Conservation (phyloP, 1,284 basidiomycete genomes). For the Trametes hirsuta region DNA sequence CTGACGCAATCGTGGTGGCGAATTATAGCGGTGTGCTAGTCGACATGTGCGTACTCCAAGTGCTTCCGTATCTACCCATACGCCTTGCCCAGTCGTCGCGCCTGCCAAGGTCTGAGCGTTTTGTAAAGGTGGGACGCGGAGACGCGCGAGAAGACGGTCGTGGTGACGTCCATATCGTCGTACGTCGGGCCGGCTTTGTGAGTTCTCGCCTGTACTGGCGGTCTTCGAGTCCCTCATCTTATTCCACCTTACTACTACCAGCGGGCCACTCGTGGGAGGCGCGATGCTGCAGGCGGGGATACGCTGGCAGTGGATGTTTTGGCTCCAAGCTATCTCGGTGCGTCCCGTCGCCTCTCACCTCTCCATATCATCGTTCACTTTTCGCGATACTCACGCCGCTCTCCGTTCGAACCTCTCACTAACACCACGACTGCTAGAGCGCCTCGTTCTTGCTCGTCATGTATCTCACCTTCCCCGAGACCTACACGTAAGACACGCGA, state of each 20-base stretch:
- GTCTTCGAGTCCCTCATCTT: neutral
- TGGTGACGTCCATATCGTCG: constrained; percentile 47
- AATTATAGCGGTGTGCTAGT: no score
- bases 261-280: constrained; percentile 68
- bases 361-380: neutral
- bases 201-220: neutral
- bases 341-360: constrained; percentile 24
- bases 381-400: neutral
- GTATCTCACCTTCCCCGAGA: constrained; percentile 75
- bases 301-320: constrained; percentile 77
- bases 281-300: constrained; percentile 47
- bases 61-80: no score
- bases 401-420: neutral
- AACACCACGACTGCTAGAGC: constrained; percentile 18
- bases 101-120: no score
- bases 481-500: constrained; percentile 45
- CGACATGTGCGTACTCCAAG: no score
- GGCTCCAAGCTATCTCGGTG: constrained; percentile 73
- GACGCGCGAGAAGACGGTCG: constrained; percentile 10
- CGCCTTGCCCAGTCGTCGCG: no score
- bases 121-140: constrained; percentile 19
- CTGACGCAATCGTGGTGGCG: no score
- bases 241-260: neutral
- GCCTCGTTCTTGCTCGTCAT: constrained; percentile 50
- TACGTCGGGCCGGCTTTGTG: constrained; percentile 62